Evolutionary conservation across 768 basidiomycete genomes (phyloP).

Genomic region (Tylopilus sp.): DNA sequence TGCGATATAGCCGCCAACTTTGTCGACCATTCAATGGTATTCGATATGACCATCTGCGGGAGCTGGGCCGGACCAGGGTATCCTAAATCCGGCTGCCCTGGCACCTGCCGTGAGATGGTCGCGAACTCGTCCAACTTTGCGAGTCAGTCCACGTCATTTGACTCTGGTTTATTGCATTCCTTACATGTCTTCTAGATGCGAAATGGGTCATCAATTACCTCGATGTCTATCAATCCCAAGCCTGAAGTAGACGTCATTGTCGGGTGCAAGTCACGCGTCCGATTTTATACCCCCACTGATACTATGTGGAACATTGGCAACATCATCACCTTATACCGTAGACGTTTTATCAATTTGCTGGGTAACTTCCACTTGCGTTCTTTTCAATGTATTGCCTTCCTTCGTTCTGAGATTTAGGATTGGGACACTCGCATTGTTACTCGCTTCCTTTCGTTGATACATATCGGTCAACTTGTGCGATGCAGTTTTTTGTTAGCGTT

Average conservation of each 20-base stretch:
- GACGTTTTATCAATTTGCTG: no score
- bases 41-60: slow-evolving; percentile 35
- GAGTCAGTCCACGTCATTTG: slow-evolving; percentile 28
- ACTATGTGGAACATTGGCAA: no score
- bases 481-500: no score
- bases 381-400: no score
- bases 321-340: no score
- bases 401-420: no score
- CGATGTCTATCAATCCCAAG: slow-evolving; percentile 41
- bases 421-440: no score
- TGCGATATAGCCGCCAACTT: slow-evolving; percentile 52
- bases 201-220: slow-evolving; percentile 56
- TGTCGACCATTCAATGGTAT: slow-evolving; percentile 44
- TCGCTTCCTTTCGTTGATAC: no score
- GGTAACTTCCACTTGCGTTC: no score
- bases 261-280: background rate
- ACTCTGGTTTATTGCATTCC: background rate
- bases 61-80: slow-evolving; percentile 27
- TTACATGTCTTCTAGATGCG: slow-evolving; percentile 37
- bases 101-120: slow-evolving; percentile 45
- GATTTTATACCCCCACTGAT: background rate
- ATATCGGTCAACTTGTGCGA: no score
- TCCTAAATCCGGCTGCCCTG: slow-evolving; percentile 32
- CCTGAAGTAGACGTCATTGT: background rate
- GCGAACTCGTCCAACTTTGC: slow-evolving; percentile 53